Evolutionary conservation across 2,329 filamentous ascomycete species (phyloP), one percentile per base, ranked within the genome.

Genomic region (Aureobasidium leucospermi): DNA sequence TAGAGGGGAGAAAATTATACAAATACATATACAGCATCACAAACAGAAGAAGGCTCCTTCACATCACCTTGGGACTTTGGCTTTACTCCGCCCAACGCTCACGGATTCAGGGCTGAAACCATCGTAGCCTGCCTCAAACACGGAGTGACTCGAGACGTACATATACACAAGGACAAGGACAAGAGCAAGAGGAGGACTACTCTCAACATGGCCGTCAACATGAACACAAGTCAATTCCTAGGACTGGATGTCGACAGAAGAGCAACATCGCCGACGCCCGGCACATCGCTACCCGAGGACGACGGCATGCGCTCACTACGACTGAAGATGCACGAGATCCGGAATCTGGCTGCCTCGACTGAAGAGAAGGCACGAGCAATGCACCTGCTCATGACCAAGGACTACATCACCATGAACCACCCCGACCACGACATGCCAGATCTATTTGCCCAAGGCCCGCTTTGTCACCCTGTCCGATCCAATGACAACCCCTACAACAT

Each of bases 221-320:
- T 32, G 19, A 57, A 47, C 32, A 58, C 55, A 34, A 15, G 34
- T 0, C 55, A 58, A 19, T 58, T 45, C 11, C 45, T 58, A 15
- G 55, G 16, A 4, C 36, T 58, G 55, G 45, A 41, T 7, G 32
- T 58, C 29, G 55, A 49, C 45, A 38, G 28, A 16, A 16, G 55
- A 32, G 34, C 39, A 13, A 23, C 42, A 16, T 47, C 58, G 7
- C 41, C 48, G 9, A 46, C 48, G 31, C 48, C 58, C 11, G 47
- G 46, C 29, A 36, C 58, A 15, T 53, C 58, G 34, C 68, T 80
- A 63, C 78, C 78, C 6, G 77, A 74, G 59, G 76, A 80, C 65
- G 78, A 80, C 67, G 78, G 78, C 63, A 80, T 80, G 77, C 71
- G 71, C 19, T 68, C 72, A 60, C 67, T 80, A 45, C 72, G 78